phyloP scores from a whole-genome alignment of 441 rosid genomes.

The Breynia disticha region DNA sequence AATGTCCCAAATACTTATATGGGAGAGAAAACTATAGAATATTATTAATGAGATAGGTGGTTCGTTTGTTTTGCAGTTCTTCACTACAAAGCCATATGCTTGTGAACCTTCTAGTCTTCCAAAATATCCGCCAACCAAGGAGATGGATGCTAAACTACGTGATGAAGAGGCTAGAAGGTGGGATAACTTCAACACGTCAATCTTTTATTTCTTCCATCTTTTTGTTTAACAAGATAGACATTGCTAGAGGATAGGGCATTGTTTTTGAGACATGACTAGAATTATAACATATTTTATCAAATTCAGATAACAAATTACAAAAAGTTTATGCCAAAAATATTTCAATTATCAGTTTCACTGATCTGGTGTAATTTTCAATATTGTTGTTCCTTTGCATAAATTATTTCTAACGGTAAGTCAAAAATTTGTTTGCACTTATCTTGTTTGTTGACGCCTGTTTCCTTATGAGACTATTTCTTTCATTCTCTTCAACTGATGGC shows the following conservation, averaged over 20 bases:
- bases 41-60: constrained; percentile 7
- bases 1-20: too few species aligned
- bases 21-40: not conserved
- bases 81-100: constrained; percentile 64
- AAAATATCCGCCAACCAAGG: constrained; percentile 89
- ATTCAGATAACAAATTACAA: not conserved
- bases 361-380: too few species aligned
- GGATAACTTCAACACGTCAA: constrained; percentile 8
- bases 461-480: not conserved
- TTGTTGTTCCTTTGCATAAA: too few species aligned
- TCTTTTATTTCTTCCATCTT: constrained; percentile 3
- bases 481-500: not conserved
- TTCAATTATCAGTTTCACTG: too few species aligned
- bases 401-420: too few species aligned
- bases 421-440: too few species aligned
- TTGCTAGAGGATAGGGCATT: not conserved
- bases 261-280: not conserved
- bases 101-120: constrained; percentile 92
- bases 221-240: not conserved
- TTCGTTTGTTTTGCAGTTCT: constrained; percentile 44
- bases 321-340: too few species aligned
- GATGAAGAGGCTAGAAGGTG: constrained; percentile 91
- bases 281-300: too few species aligned
- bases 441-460: not conserved
- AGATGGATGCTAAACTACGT: constrained; percentile 80